Percentiles rank a stretch among this genome's conserved stretches.
Evolutionary conservation across 768 basidiomycete species (phyloP).

Genomic region (Podaxis sp.): DNA sequence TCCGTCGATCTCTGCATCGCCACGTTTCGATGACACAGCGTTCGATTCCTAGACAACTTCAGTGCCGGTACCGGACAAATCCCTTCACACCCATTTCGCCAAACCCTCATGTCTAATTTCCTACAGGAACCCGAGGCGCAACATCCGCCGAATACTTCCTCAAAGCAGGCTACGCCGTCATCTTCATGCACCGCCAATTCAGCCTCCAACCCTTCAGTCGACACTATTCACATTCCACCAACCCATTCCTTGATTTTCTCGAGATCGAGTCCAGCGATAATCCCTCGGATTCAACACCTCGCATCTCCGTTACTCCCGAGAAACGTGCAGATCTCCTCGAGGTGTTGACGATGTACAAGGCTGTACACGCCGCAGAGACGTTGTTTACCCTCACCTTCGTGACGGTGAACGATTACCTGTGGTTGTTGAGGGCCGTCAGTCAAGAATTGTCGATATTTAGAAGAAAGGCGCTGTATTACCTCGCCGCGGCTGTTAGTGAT

Average conservation of each 20-base stretch:
- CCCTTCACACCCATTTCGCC: conserved; percentile 1
- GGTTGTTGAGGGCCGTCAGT: conserved; percentile 81
- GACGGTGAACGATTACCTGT: conserved; percentile 95
- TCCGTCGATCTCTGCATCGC: neutral
- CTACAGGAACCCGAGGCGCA: conserved; percentile 89
- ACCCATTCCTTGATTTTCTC: conserved; percentile 95
- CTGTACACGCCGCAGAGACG: conserved; percentile 69
- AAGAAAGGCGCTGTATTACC: conserved; percentile 85
- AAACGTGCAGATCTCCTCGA: conserved; percentile 67
- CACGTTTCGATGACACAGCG: conserved; percentile 49
- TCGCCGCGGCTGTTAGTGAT: conserved; percentile 97
- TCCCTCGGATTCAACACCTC: conserved; percentile 32
- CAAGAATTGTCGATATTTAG: conserved; percentile 73
- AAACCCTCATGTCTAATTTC: conserved; percentile 13
- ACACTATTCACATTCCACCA: conserved; percentile 97
- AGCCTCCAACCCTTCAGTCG: conserved; percentile 96
- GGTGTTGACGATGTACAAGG: conserved; percentile 79
- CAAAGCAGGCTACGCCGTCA: conserved; percentile 91
- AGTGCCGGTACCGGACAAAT: conserved; percentile 71
- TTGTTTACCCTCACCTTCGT: conserved; percentile 88
- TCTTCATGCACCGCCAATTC: conserved; percentile 98
- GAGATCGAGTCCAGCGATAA: conserved; percentile 51
- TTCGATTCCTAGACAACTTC: conserved; percentile 98
- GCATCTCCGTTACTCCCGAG: conserved; percentile 65
- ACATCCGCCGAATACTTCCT: conserved; percentile 99